A percentile compares a stretch with the other conserved stretches of the same genome.
Evolutionary conservation across 345 rosid genomes (phyloP).

Genomic region (Fremontodendron californicum): DNA sequence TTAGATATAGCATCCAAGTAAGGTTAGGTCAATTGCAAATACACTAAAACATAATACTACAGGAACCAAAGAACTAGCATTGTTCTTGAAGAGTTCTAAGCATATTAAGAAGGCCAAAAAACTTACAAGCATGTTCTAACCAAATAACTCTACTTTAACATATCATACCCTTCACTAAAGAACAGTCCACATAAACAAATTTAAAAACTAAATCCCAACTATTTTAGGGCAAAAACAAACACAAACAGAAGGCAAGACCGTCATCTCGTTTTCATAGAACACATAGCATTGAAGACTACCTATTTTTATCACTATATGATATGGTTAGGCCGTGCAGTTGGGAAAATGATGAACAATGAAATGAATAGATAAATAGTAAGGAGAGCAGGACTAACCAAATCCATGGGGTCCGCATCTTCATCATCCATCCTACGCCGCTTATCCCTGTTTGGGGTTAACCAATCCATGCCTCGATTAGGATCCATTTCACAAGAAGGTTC

Average conservation of each 20-base stretch:
- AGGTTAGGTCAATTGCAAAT: not conserved
- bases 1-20: constrained; percentile 10
- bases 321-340: not conserved
- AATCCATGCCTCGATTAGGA: constrained; percentile 25
- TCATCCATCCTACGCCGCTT: constrained; percentile 66
- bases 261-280: not conserved
- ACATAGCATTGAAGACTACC: too few relatives aligned
- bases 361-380: not conserved
- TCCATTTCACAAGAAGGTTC: constrained; percentile 39
- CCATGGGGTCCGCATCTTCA: constrained; percentile 50
- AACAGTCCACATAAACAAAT: not conserved
- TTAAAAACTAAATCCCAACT: not conserved
- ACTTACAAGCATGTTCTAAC: not conserved
- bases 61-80: not conserved
- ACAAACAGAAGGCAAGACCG: not conserved
- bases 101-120: not conserved
- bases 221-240: not conserved
- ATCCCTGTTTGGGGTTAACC: constrained; percentile 48
- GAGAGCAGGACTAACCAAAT: constrained; percentile 27
- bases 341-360: not conserved
- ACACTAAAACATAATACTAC: not conserved
- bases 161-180: not conserved
- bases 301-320: not conserved
- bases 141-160: not conserved
- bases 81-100: not conserved